Conservation (phyloP, 805 yeast genomes). For the Dipodascus albidus region DNA sequence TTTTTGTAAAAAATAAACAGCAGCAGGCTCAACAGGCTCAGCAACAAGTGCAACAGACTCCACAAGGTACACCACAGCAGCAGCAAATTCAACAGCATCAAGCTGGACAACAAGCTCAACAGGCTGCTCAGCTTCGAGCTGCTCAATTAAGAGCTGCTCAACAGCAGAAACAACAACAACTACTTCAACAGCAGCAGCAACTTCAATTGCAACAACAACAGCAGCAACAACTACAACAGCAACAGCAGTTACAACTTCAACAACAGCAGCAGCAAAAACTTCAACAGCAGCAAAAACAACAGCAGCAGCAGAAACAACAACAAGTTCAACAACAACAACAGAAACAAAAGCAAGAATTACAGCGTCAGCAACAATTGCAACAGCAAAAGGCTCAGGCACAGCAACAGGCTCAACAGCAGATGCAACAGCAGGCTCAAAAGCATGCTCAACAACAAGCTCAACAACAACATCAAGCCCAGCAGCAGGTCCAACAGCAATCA, state of each 20-base stretch:
- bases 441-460: not conserved
- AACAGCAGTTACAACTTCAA: not conserved
- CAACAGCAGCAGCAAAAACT: not conserved
- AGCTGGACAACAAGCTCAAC: not conserved
- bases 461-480: not conserved
- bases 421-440: constrained; percentile 16
- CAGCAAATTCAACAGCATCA: not conserved
- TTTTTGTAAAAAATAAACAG: constrained; percentile 58
- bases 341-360: not conserved
- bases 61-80: not conserved
- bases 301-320: not conserved
- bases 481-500: not conserved
- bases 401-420: constrained; percentile 13
- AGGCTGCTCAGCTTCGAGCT: constrained; percentile 8
- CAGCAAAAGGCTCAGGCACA: not conserved
- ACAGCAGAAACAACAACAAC: not conserved
- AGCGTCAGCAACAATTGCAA: constrained; percentile 3
- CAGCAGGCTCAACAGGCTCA: not conserved
- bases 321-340: not conserved
- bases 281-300: not conserved
- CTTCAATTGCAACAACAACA: not conserved
- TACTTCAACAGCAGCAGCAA: not conserved
- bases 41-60: not conserved
- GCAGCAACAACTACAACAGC: not conserved
- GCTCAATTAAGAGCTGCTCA: constrained; percentile 5